Conservation (phyloP, 805 yeast genomes). For the Ogataea kodamae region DNA sequence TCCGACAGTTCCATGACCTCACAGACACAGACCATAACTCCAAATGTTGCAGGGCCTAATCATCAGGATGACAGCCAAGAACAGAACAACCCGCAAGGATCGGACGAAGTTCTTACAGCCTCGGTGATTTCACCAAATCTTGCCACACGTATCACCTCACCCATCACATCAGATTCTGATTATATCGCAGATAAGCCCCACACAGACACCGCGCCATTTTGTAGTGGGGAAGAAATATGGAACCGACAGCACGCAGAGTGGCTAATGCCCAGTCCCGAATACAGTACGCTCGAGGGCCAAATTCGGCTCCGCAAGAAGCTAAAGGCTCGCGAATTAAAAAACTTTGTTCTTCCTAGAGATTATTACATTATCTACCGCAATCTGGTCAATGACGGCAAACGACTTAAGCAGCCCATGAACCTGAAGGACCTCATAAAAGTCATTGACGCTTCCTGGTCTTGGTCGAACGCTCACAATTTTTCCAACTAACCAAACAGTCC, state of each 20-base stretch:
- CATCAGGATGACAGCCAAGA: too few relatives aligned
- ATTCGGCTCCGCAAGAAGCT: slow-evolving; percentile 22
- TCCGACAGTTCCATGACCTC: slow-evolving; percentile 10
- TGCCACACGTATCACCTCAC: slow-evolving; percentile 5
- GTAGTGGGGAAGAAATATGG: slow-evolving; percentile 57
- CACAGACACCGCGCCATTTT: slow-evolving; percentile 35
- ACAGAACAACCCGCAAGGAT: slow-evolving; percentile 9
- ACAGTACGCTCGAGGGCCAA: slow-evolving; percentile 24
- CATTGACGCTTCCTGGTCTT: slow-evolving; percentile 82
- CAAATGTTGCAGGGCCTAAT: too few relatives aligned
- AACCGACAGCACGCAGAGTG: slow-evolving; percentile 63
- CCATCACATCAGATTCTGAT: slow-evolving; percentile 3
- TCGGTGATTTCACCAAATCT: slow-evolving; percentile 11
- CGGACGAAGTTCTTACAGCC: slow-evolving; percentile 15
- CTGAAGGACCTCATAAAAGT: slow-evolving; percentile 68
- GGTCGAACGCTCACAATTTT: slow-evolving; percentile 52
- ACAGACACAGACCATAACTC: slow-evolving; percentile 1
- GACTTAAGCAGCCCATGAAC: slow-evolving; percentile 67
- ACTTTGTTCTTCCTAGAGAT: slow-evolving; percentile 41
- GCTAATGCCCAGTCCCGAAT: slow-evolving; percentile 43
- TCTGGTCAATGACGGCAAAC: slow-evolving; percentile 66
- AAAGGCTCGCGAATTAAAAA: slow-evolving; percentile 26
- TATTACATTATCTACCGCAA: slow-evolving; percentile 63
- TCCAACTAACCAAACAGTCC: slow-evolving; percentile 21
- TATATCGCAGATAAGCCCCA: background rate